Evolutionary conservation across 2,329 filamentous ascomycete species (phyloP), one percentile per base, ranked within the genome.

Genomic region (Arthrinium puccinioides): DNA sequence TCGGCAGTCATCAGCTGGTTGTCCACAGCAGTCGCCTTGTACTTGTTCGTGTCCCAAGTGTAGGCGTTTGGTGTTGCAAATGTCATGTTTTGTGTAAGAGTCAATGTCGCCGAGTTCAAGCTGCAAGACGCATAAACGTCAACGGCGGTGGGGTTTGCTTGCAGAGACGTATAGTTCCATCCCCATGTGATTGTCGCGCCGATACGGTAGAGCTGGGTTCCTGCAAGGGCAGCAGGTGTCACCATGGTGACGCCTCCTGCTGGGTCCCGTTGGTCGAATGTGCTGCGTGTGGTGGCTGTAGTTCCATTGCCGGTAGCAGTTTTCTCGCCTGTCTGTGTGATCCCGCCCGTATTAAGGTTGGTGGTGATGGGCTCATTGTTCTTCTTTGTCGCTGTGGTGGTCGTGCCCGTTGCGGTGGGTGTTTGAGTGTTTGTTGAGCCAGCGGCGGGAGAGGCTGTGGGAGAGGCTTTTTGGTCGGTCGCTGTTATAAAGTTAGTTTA

Each of bases 91-190:
- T 67, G 62, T 4, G 77, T 77, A 30, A 83, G 62, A 13, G 77
- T 82, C 63, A 73, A 82, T 3, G 75, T 70, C 42, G 67, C 63
- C 15, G 63, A 57, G 30, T 66, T 71, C 7, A 55, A 55, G 27
- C 69, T 70, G 62, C 73, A 78, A 45, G 72, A 74, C 23, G 76
- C 64, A 40, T 79, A 55, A 11, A 82, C 63, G 45, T 82, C 75
- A 40, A 83, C 52, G 27, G 75, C 77, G 4, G 72, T 76, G 2
- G 79, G 79, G 2, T 65, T 72, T 19, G 62, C 74, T 38, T 67
- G 63, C 21, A 83, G 56, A 30, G 70, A 70, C 4, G 79, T 82
- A 62, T 81, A 82, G 60, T 82, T 82, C 76, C 77, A 83, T 32
- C 60, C 68, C 57, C 74, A 77, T 11, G 75, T 81, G 29, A 80